Percentiles rank a stretch among this genome's conserved stretches.
Conservation (phyloP, 2,329 filamentous ascomycete species). For the Scolecobasidium constrictum region DNA sequence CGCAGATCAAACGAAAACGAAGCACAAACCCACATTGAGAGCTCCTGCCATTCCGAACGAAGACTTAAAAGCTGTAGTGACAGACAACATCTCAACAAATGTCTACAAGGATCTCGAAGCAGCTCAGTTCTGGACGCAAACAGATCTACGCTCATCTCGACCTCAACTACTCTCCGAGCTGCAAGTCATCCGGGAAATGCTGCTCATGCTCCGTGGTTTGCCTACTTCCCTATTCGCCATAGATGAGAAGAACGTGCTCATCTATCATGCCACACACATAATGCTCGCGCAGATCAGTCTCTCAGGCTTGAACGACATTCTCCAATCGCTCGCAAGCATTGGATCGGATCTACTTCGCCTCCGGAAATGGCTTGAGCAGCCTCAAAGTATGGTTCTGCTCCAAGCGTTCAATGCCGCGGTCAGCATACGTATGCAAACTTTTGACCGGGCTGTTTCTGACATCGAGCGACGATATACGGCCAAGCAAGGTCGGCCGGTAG, state of each 20-base stretch:
- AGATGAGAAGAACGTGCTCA: slow-evolving; percentile 27
- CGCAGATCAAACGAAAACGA: slow-evolving; percentile 17
- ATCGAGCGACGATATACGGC: slow-evolving; percentile 52
- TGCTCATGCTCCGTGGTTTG: slow-evolving; percentile 78
- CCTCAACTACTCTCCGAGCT: slow-evolving; percentile 42
- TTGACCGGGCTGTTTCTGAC: slow-evolving; percentile 48
- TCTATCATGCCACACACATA: slow-evolving; percentile 21
- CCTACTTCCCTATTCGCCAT: slow-evolving; percentile 58
- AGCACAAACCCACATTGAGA: slow-evolving; percentile 12
- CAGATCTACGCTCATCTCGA: not conserved
- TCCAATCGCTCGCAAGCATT: slow-evolving; percentile 35
- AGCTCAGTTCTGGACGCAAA: slow-evolving; percentile 36
- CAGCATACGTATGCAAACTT: slow-evolving; percentile 41
- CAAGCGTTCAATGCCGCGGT: slow-evolving; percentile 63
- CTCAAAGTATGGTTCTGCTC: slow-evolving; percentile 31
- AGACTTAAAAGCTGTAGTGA: slow-evolving; percentile 17
- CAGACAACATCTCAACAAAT: slow-evolving; percentile 11
- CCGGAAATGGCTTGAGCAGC: slow-evolving; percentile 34
- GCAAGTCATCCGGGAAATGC: slow-evolving; percentile 61
- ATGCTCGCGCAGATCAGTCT: slow-evolving; percentile 12
- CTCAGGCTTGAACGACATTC: slow-evolving; percentile 23
- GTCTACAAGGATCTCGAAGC: slow-evolving; percentile 21
- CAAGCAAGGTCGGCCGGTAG: slow-evolving; percentile 35
- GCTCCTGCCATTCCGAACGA: slow-evolving; percentile 20
- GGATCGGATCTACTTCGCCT: slow-evolving; percentile 38